A percentile compares a stretch with the other conserved stretches of the same genome.
phyloP scores from a whole-genome alignment of 768 basidiomycete genomes.

The Thelephora ganbajun region DNA sequence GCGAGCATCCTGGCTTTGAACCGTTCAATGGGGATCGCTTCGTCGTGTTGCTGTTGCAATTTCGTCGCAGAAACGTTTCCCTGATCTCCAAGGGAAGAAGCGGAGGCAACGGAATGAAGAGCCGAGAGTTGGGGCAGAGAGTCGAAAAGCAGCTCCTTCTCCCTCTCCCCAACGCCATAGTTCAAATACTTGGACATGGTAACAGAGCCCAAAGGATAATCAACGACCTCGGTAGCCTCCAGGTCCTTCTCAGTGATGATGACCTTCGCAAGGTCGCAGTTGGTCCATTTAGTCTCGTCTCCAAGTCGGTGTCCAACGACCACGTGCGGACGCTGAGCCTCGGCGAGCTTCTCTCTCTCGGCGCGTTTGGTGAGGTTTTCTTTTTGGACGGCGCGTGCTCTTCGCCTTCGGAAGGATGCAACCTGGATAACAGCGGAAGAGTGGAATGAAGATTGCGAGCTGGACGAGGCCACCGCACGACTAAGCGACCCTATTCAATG shows the following conservation, averaged over 20 bases:
- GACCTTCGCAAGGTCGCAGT: conserved; percentile 49
- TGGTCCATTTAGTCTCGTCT: conserved; percentile 53
- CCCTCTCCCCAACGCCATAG: conserved; percentile 50
- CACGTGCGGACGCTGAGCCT: conserved; percentile 40
- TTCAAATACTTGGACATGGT: conserved; percentile 38
- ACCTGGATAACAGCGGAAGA: conserved; percentile 28
- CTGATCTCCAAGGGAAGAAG: neutral
- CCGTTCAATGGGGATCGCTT: conserved; percentile 22
- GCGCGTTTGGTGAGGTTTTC: conserved; percentile 32
- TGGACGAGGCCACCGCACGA: conserved; percentile 25
- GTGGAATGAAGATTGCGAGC: conserved; percentile 26
- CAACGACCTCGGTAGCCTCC: neutral
- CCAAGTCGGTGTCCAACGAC: conserved; percentile 60
- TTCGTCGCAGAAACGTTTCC: neutral
- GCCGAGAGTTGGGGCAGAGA: conserved; percentile 45
- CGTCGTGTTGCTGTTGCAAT: neutral
- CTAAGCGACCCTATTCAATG: conserved; percentile 16
- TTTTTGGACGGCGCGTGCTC: conserved; percentile 25
- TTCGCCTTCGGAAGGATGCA: conserved; percentile 18
- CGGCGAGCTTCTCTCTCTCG: conserved; percentile 23
- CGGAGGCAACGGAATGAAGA: neutral
- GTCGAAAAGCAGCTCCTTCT: conserved; percentile 52
- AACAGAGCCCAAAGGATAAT: conserved; percentile 21
- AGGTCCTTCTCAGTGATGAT: conserved; percentile 38
- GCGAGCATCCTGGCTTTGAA: conserved; percentile 44